A percentile compares a stretch with the other conserved stretches of the same genome.
These are phyloP conservation scores for Melocanna baccifera DNA, from an alignment of 176 grass and related monocot species.

Conservation along the genomic window DNA sequence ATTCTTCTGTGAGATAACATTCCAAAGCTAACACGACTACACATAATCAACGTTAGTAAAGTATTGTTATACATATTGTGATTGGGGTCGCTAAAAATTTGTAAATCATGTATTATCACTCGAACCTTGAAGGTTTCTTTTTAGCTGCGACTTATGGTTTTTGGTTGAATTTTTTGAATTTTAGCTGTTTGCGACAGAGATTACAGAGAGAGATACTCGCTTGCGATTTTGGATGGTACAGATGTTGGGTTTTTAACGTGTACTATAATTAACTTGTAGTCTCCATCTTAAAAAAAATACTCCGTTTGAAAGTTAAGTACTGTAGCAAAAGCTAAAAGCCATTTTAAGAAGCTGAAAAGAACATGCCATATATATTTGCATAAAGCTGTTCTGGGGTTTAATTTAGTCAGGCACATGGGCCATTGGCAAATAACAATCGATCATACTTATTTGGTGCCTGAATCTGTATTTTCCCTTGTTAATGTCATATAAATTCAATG, in stretches of 20 bases:
- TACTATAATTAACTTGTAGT: no score
- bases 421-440: background rate
- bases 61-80: background rate
- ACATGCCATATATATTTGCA: background rate
- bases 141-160: no score
- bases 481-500: background rate
- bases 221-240: no score
- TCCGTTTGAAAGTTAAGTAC: no score
- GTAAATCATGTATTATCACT: background rate
- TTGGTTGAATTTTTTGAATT: no score
- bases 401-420: background rate
- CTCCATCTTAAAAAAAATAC: no score
- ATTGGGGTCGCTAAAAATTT: background rate
- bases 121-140: background rate
- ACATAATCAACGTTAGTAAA: background rate
- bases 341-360: no score
- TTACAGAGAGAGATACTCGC: no score
- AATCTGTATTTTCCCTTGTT: background rate
- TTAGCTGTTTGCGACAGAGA: no score
- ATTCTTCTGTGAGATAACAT: background rate
- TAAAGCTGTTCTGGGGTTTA: background rate
- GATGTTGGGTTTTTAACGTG: no score
- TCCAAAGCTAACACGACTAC: background rate
- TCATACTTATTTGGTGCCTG: background rate
- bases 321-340: no score